These are phyloP conservation scores for Nitzschia palea DNA, from an alignment of 108 stramenopile genomes.

Conservation along the genomic window DNA sequence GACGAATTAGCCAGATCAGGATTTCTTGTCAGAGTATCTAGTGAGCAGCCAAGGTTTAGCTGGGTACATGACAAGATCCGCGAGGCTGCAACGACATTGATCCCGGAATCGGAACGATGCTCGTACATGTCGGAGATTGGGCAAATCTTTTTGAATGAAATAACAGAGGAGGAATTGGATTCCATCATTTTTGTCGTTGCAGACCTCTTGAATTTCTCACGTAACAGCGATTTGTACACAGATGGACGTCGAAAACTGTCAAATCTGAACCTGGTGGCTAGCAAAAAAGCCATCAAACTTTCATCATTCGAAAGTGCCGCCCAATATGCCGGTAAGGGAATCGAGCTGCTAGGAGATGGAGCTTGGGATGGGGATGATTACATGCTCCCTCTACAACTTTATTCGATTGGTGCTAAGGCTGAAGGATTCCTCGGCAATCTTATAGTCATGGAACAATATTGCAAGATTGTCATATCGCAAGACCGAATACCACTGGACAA, in stretches of 20 bases:
- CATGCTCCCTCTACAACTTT: not conserved
- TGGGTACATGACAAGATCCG: constrained; percentile 35
- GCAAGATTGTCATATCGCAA: constrained; percentile 10
- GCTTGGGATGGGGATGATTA: not conserved
- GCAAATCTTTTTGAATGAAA: not conserved
- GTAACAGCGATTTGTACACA: not conserved
- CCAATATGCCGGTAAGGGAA: constrained; percentile 13
- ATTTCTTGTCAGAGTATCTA: not conserved
- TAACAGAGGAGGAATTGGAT: constrained; percentile 8
- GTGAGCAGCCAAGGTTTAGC: not conserved
- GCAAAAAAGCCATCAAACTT: constrained; percentile 5
- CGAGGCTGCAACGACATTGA: constrained; percentile 23
- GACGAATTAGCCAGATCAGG: too few relatives aligned
- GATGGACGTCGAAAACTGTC: not conserved
- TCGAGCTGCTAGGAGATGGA: not conserved
- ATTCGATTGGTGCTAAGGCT: constrained; percentile 3
- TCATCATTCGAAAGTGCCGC: constrained; percentile 30
- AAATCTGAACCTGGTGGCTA: constrained; percentile 35
- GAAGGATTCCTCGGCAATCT: constrained; percentile 1
- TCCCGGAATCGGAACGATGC: not conserved
- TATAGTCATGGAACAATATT: constrained; percentile 6
- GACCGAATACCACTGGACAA: not conserved
- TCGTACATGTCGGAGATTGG: not conserved
- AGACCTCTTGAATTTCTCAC: constrained; percentile 4
- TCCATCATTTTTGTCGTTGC: constrained; percentile 8